phyloP scores from a whole-genome alignment of 345 rosid genomes.

The Dipteronia sinensis region DNA sequence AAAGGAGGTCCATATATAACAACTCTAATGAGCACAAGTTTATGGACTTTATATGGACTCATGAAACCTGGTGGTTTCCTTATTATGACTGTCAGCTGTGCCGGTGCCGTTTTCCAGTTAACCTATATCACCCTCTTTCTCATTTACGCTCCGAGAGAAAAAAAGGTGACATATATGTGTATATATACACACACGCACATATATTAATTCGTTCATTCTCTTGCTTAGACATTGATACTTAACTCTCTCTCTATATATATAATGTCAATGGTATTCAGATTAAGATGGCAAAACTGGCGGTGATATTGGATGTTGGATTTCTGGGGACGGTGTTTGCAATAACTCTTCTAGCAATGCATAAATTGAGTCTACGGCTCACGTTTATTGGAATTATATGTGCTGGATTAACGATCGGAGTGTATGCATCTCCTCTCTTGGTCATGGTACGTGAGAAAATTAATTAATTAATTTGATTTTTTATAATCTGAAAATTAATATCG shows the following conservation, averaged over 20 bases:
- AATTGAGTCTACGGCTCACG: constrained; percentile 29
- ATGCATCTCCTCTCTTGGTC: constrained; percentile 53
- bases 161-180: constrained; percentile 33
- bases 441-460: constrained; percentile 34
- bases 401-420: constrained; percentile 55
- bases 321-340: constrained; percentile 43
- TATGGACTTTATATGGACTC: constrained; percentile 68
- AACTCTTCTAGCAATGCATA: constrained; percentile 48
- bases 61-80: constrained; percentile 56
- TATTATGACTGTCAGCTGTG: constrained; percentile 49
- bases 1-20: constrained; percentile 58
- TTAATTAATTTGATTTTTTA: background rate
- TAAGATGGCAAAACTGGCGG: constrained; percentile 42
- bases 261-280: constrained; percentile 33
- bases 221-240: too few relatives aligned
- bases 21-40: constrained; percentile 55
- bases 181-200: background rate
- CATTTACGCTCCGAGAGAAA: constrained; percentile 45
- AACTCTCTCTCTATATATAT: too few relatives aligned
- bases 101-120: constrained; percentile 48
- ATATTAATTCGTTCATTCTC: background rate
- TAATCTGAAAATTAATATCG: too few relatives aligned
- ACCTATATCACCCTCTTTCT: constrained; percentile 50
- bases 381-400: constrained; percentile 56
- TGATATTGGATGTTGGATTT: constrained; percentile 49